These are phyloP conservation scores for Vigna reflexopilosa DNA, from an alignment of 306 rosid species.

Conservation along the genomic window DNA sequence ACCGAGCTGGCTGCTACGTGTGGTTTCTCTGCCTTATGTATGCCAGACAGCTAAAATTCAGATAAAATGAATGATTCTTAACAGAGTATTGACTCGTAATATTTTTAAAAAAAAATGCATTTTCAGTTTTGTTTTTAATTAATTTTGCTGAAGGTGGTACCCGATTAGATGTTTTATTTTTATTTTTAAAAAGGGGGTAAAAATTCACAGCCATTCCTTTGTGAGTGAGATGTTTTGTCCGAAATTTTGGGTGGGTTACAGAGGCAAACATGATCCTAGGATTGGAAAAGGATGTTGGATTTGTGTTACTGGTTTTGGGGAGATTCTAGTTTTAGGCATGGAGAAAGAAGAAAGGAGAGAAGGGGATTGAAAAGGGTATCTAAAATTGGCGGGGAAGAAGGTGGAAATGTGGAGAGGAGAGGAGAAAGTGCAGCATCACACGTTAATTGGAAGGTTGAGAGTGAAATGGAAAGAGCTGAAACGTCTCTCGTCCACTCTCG, in stretches of 20 bases:
- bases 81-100: neutral
- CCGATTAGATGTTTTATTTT: too few species aligned
- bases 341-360: slow-evolving; percentile 23
- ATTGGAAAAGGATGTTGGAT: neutral
- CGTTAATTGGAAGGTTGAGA: too few species aligned
- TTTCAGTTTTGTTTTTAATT: too few species aligned
- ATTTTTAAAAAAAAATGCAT: too few species aligned
- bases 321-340: too few species aligned
- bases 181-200: neutral
- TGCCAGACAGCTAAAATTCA: neutral
- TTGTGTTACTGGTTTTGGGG: neutral
- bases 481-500: slow-evolving; percentile 61
- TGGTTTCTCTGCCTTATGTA: neutral
- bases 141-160: too few species aligned
- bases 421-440: neutral
- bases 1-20: neutral
- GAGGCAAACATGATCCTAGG: neutral
- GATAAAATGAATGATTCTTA: neutral
- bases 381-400: neutral
- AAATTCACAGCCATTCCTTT: neutral
- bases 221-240: neutral
- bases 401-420: neutral
- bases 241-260: slow-evolving; percentile 3
- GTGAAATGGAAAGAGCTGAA: slow-evolving; percentile 57
- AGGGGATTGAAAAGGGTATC: neutral